Conservation (phyloP, 371 early-diverging fungal species). For the Mortierella sp. region DNA sequence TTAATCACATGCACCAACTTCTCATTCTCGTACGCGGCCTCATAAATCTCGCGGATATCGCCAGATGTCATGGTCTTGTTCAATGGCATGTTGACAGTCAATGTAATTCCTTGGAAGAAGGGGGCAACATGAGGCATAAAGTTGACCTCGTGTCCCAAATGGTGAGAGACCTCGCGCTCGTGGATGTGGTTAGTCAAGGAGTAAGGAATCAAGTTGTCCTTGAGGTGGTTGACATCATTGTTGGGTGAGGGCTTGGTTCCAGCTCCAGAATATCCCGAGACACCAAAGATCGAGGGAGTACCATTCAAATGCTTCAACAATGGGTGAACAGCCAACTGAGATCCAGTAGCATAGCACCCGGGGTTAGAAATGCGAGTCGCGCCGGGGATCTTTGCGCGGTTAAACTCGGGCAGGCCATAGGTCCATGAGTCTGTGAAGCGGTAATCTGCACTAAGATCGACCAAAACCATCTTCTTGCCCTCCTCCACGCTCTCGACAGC, state of each 20-base stretch:
- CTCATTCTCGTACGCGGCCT: constrained; percentile 81
- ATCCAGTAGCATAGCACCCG: constrained; percentile 98
- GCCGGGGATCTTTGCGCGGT: constrained; percentile 68
- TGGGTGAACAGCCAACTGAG: constrained; percentile 92
- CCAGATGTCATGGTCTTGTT: constrained; percentile 70
- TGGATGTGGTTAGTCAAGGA: constrained; percentile 95
- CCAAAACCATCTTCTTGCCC: constrained; percentile 75
- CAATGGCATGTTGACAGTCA: constrained; percentile 91
- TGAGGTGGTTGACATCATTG: constrained; percentile 88
- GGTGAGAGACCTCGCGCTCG: constrained; percentile 91
- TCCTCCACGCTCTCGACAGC: constrained; percentile 74
- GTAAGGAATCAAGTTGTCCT: constrained; percentile 93
- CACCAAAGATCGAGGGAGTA: constrained; percentile 91
- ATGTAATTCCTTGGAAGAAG: constrained; percentile 93
- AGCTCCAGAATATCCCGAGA: constrained; percentile 97
- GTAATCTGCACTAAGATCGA: constrained; percentile 95
- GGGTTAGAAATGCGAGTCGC: constrained; percentile 91
- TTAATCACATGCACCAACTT: constrained; percentile 83
- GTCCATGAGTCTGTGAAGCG: constrained; percentile 90
- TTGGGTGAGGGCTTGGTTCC: constrained; percentile 96
- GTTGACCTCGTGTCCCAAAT: constrained; percentile 71
- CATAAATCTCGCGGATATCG: constrained; percentile 79
- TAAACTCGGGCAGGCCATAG: constrained; percentile 94
- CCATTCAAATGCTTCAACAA: constrained; percentile 74
- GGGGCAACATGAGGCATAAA: constrained; percentile 95